Conservation (phyloP, 495 filamentous ascomycete genomes). For the Sporormia fimetaria region DNA sequence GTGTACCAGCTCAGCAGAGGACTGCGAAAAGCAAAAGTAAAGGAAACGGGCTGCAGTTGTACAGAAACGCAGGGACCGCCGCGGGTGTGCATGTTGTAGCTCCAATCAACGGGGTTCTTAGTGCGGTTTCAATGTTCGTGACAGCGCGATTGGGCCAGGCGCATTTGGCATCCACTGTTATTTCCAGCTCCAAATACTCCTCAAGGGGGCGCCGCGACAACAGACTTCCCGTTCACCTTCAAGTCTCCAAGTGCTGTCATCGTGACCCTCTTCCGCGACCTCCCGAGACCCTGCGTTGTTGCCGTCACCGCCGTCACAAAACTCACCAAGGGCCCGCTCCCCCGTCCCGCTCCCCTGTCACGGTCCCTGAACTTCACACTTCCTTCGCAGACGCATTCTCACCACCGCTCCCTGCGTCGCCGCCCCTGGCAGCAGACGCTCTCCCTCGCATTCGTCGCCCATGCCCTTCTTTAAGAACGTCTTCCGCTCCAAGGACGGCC, state of each 20-base stretch:
- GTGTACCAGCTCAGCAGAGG: background rate
- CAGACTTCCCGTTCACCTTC: too few relatives aligned
- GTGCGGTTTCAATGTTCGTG: too few relatives aligned
- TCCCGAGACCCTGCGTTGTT: background rate
- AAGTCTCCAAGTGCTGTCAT: too few relatives aligned
- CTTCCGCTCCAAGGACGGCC: conserved; percentile 36
- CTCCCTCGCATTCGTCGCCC: background rate
- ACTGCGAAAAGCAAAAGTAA: background rate
- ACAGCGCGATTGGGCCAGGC: too few relatives aligned
- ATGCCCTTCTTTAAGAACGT: conserved; percentile 35
- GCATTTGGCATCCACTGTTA: too few relatives aligned
- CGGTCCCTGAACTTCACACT: background rate
- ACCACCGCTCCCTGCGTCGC: background rate
- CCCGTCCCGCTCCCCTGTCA: background rate
- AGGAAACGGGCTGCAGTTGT: too few relatives aligned
- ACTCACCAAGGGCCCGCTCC: background rate
- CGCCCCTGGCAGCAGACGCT: conserved; percentile 14
- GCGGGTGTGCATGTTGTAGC: too few relatives aligned
- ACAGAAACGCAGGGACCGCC: too few relatives aligned
- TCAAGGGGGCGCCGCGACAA: too few relatives aligned
- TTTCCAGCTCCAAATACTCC: too few relatives aligned
- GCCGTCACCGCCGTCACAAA: background rate
- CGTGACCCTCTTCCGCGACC: too few relatives aligned
- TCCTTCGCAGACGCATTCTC: conserved; percentile 1
- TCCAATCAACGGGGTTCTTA: too few relatives aligned